Evolutionary conservation across 31 red algal species (phyloP).

Genomic region (Odonthalia washingtoniensis): DNA sequence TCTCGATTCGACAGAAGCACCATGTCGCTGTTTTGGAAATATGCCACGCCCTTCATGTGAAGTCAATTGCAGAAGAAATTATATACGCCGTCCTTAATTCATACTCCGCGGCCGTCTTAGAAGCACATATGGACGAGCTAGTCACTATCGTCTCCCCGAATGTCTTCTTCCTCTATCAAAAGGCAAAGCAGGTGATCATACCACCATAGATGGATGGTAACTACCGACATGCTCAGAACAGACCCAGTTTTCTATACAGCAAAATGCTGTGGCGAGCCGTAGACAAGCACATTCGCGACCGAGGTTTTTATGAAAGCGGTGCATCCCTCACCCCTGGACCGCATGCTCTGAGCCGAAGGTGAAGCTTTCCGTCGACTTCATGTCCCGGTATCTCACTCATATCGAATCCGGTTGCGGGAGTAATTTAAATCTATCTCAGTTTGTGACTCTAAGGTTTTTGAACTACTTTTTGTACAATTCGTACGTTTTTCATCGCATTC

Average conservation of each 20-base stretch:
- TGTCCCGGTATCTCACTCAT: no score
- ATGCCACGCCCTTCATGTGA: neutral
- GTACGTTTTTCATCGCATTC: neutral
- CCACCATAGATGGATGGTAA: neutral
- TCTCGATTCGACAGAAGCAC: no score
- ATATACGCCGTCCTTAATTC: neutral
- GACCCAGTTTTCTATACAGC: neutral
- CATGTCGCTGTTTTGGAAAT: neutral
- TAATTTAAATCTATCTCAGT: no score
- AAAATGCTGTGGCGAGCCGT: neutral
- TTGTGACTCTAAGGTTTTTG: neutral
- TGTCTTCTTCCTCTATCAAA: slow-evolving; percentile 1
- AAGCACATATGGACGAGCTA: neutral
- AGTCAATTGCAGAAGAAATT: no score
- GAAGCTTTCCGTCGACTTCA: neutral
- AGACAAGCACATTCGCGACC: neutral
- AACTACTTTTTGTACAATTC: slow-evolving; percentile 2
- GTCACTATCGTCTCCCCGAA: no score
- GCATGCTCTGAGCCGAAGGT: neutral
- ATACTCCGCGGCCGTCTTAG: neutral
- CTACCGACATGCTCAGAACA: no score
- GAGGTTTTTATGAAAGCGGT: slow-evolving; percentile 8
- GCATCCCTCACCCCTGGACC: neutral
- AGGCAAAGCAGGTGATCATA: neutral
- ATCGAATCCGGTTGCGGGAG: no score